A percentile compares a stretch with the other conserved stretches of the same genome.
phyloP scores from a whole-genome alignment of 2,329 filamentous ascomycete species.

The Ceratocystis cubensis region DNA sequence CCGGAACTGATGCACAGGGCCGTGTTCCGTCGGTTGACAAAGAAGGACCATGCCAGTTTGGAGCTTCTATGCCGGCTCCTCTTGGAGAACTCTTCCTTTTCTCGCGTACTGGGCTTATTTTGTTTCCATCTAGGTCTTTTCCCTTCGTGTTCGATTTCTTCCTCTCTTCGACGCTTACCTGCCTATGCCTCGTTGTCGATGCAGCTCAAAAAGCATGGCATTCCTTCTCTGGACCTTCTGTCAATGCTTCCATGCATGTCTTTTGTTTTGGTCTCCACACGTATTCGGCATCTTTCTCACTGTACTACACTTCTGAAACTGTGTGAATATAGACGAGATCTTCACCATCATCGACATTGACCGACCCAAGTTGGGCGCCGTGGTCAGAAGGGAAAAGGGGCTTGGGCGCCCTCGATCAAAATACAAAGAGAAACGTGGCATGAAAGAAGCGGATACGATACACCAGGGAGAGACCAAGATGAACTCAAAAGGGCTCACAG shows the following conservation, averaged over 20 bases:
- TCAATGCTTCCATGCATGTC: slow-evolving; percentile 17
- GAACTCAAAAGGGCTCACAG: background rate
- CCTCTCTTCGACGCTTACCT: background rate
- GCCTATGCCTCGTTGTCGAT: background rate
- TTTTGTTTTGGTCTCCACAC: slow-evolving; percentile 2
- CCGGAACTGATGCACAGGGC: slow-evolving; percentile 2
- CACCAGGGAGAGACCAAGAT: background rate
- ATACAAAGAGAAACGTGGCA: background rate
- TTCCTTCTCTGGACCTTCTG: slow-evolving; percentile 16
- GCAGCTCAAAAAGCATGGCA: background rate
- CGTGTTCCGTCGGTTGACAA: background rate
- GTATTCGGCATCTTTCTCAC: slow-evolving; percentile 1
- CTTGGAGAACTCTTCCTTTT: background rate
- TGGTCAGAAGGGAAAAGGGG: background rate
- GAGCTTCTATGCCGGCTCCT: background rate
- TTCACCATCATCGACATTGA: background rate
- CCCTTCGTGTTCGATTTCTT: background rate
- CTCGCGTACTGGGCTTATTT: background rate
- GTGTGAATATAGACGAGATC: background rate
- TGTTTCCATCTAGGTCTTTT: too few relatives aligned
- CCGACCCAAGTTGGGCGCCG: background rate
- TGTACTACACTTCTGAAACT: slow-evolving; percentile 11
- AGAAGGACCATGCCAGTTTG: background rate
- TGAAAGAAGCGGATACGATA: background rate
- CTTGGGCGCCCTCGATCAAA: background rate